These are phyloP conservation scores for Tripterygium wilfordii DNA, from an alignment of 177 flowering plant genomes.

Conservation along the genomic window DNA sequence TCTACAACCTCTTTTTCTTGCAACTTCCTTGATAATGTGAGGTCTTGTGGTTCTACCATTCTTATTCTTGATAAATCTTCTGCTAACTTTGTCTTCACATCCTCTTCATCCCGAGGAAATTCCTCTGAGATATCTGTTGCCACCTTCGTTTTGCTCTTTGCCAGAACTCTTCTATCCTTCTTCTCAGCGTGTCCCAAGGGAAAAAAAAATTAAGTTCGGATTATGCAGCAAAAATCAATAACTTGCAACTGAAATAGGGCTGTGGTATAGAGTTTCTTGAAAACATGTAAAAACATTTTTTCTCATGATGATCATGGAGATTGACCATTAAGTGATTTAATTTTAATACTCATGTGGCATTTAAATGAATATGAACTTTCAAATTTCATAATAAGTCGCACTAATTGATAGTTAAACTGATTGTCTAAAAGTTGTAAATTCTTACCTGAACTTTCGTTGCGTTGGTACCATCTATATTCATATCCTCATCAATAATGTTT, in stretches of 20 bases:
- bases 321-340: no score
- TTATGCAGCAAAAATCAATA: not conserved
- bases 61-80: constrained; percentile 30
- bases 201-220: constrained; percentile 1
- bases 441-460: constrained; percentile 25
- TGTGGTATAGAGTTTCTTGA: no score
- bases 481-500: constrained; percentile 23
- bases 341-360: no score
- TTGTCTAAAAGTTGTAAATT: not conserved
- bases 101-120: constrained; percentile 14
- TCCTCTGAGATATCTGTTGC: constrained; percentile 9
- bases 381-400: not conserved
- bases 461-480: constrained; percentile 10
- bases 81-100: constrained; percentile 18
- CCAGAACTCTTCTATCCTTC: constrained; percentile 15
- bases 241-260: no score
- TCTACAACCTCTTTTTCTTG: constrained; percentile 3
- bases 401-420: no score
- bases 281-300: no score
- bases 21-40: not conserved
- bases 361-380: not conserved
- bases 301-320: no score
- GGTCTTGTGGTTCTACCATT: constrained; percentile 21
- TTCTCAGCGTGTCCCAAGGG: constrained; percentile 18
- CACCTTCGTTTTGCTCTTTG: constrained; percentile 18